Base-by-base conservation (phyloP, 2,329 filamentous ascomycete genomes). In the Stagonosporopsis chrysanthemi region DNA sequence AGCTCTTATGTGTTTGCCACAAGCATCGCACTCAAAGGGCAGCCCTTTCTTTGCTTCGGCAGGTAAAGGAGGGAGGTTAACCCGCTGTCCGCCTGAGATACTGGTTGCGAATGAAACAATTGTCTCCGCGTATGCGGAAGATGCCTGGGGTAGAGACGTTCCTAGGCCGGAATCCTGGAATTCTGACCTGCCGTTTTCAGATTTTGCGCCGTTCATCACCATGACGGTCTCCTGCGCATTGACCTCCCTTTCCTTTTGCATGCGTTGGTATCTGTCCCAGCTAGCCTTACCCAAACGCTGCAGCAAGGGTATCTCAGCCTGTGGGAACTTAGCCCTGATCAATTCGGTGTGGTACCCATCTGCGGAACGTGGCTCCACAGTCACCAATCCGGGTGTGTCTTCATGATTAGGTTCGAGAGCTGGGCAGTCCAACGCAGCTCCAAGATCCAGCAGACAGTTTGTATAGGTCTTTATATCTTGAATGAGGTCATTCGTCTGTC, bases 121-220 rank as follows among this genome's bases (percentile, higher is more conserved):
- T 14, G 63, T 63, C 19, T 62, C 64, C 7, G 66, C 66, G 40
- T 68, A 70, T 0, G 42, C 11, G 4, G 60, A 48, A 12, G 45
- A 28, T 24, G 31, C 39, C 2, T 44, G 38, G n/a, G 60, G 52
- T 3, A 69, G 39, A 14, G 66, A 68, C 2, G 60, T 64, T 8
- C 67, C 65, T 6, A 69, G 23, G 0, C 67, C 67, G 22, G 66
- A 68, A 38, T 69, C 66, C 35, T 64, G 51, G 24, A 68, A 70
- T 6, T 66, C 58, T 2, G 66, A 68, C 4, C 38, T 24, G 2
- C 56, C 47, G 3, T 56, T 9, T 8, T 26, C 43, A 5, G 56
- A 65, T 44, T 59, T 62, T 11, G 26, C n/a, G 24, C 29, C 36
- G 17, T 11, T 12, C 7, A 31, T 12, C 8, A 31, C 6, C 15